Evolutionary conservation across 345 rosid genomes (phyloP), one percentile per base, ranked within the genome.

Genomic region (Psidium friedrichsthalianum): DNA sequence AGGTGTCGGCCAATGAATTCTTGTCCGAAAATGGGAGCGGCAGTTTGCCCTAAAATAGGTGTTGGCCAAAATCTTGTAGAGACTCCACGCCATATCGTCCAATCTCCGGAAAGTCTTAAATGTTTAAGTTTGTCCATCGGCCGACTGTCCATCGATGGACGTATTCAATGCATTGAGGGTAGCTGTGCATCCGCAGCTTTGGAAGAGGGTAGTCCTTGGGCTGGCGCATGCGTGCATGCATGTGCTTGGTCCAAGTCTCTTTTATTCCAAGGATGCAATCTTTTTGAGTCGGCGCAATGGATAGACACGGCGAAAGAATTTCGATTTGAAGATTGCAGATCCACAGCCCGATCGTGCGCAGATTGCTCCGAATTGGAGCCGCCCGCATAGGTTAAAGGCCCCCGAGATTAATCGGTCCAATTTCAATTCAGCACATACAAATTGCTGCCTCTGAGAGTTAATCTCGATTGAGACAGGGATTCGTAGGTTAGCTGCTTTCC

Each of bases 341-440:
- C 22, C 1, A 2, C 11, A 15, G 7, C 47, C 5, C 10, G 24
- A 1, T 56, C n/a, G 8, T 2, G 4, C n/a, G 13, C 2, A 5
- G 9, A 2, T 10, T 8, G 24, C 22, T 32, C 6, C 8, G 25
- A 22, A 36, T 69, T 69, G 36, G 80, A 69, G 47, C 13, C 80
- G 2, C 22, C 6, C 9, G 24, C 6, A 9, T 9, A 20, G 13
- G 25, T 36, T 47, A 20, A 36, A 69, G 9, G 42, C 8, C 5
- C 36, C 36, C 8, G 3, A 64, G 80, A 21, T 69, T 18, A 8
- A 36, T 36, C 13, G 44, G 44, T 29, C 6, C 11, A 29, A 64
- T 32, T 16, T 32, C 3, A 8, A 64, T 32, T 64, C 36, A 18
- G 12, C 44, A 32, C 40, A 1, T 32, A 10, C 16, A 64, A 7